A percentile compares a stretch with the other conserved stretches of the same genome.
Conservation (phyloP, 345 rosid genomes). For the Laguncularia racemosa region DNA sequence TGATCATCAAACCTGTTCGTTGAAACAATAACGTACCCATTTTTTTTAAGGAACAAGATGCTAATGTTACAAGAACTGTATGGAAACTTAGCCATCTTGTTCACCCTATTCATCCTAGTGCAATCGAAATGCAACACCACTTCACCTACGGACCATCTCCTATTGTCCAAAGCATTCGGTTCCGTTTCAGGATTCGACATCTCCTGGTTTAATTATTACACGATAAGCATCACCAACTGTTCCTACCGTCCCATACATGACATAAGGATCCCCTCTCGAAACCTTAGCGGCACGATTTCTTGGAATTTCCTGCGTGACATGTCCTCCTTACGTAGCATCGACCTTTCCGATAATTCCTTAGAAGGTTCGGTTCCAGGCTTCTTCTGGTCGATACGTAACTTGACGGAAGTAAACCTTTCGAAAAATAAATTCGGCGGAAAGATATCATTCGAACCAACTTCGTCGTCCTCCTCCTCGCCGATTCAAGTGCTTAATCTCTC, state of each 20-base stretch:
- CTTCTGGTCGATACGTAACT: constrained; percentile 50
- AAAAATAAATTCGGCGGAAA: constrained; percentile 13
- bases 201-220: constrained; percentile 36
- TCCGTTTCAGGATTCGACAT: constrained; percentile 59
- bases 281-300: constrained; percentile 57
- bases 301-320: constrained; percentile 54
- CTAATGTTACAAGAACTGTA: background rate
- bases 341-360: constrained; percentile 70
- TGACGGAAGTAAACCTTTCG: constrained; percentile 23
- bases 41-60: no score
- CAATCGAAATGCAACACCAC: constrained; percentile 19
- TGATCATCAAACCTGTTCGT: no score
- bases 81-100: constrained; percentile 19
- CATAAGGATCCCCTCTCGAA: constrained; percentile 46
- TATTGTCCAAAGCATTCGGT: constrained; percentile 48
- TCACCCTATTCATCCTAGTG: constrained; percentile 29
- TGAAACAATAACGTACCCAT: no score
- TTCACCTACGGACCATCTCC: constrained; percentile 33
- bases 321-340: constrained; percentile 40
- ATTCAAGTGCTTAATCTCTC: constrained; percentile 24
- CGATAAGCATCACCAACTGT: constrained; percentile 35
- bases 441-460: constrained; percentile 1
- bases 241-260: constrained; percentile 24
- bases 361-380: constrained; percentile 60
- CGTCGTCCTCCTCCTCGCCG: no score